A percentile compares a stretch with the other conserved stretches of the same genome.
phyloP scores from a whole-genome alignment of 371 early-diverging fungal genomes.

The Syncephalis fuscata region DNA sequence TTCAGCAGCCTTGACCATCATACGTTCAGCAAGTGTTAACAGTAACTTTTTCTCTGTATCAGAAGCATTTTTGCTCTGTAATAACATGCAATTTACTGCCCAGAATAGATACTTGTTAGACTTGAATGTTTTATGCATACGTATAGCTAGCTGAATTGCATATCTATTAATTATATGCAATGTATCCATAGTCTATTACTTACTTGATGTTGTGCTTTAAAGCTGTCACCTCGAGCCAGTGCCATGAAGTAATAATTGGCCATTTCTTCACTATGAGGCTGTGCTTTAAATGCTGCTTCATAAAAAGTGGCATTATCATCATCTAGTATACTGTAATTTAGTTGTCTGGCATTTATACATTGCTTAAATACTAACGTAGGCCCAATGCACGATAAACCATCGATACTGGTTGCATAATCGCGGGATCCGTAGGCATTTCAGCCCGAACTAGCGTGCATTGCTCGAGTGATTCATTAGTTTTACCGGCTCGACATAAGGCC shows the following conservation, averaged over 20 bases:
- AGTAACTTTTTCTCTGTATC: constrained; percentile 7
- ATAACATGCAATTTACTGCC: constrained; percentile 60
- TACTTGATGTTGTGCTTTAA: constrained; percentile 58
- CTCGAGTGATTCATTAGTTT: constrained; percentile 43
- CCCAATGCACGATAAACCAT: constrained; percentile 44
- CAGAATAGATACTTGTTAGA: constrained; percentile 70
- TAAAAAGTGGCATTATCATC: constrained; percentile 53
- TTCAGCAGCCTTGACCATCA: constrained; percentile 64
- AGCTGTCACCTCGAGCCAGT: constrained; percentile 48
- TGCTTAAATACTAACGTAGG: constrained; percentile 22
- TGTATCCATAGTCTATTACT: background rate
- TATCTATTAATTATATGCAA: too few relatives aligned
- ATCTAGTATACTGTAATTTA: constrained; percentile 18
- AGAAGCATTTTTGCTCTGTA: constrained; percentile 17
- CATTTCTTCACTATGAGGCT: constrained; percentile 57
- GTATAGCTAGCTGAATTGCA: constrained; percentile 45
- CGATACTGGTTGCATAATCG: constrained; percentile 54
- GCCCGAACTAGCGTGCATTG: constrained; percentile 54
- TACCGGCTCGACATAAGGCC: constrained; percentile 46
- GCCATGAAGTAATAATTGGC: constrained; percentile 74
- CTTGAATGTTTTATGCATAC: constrained; percentile 64
- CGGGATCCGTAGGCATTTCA: constrained; percentile 44
- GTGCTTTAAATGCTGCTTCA: constrained; percentile 37
- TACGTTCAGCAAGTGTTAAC: constrained; percentile 62
- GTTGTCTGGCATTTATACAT: background rate